Evolutionary conservation across 2,329 filamentous ascomycete genomes (phyloP).

Genomic region (Ophiostoma fasciatum): DNA sequence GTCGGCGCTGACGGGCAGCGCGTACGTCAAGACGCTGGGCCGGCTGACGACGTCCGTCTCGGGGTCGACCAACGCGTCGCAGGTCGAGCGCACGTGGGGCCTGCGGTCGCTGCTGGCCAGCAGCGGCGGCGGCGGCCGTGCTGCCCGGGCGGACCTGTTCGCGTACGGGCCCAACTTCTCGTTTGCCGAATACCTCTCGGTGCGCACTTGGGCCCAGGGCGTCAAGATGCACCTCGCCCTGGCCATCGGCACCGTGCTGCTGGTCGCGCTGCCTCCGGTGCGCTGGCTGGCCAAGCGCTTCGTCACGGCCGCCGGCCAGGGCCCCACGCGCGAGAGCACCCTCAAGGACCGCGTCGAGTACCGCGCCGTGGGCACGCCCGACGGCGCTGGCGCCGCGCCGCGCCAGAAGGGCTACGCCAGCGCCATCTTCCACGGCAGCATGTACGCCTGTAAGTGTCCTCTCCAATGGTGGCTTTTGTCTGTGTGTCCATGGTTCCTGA

Average conservation of each 20-base stretch:
- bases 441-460: constrained; percentile 48
- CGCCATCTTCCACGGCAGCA: constrained; percentile 41
- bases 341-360: constrained; percentile 48
- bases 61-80: constrained; percentile 32
- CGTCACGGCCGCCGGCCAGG: constrained; percentile 40
- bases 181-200: constrained; percentile 38
- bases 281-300: constrained; percentile 28
- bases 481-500: background rate
- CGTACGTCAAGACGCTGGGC: constrained; percentile 35
- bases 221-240: constrained; percentile 35
- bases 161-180: constrained; percentile 48
- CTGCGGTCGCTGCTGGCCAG: constrained; percentile 31
- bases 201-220: constrained; percentile 34
- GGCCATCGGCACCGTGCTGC: constrained; percentile 25
- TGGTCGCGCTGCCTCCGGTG: constrained; percentile 29
- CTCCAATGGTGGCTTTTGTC: background rate
- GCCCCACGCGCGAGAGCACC: constrained; percentile 34
- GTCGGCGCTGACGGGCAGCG: constrained; percentile 34
- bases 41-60: constrained; percentile 38
- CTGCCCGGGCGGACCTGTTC: too few relatives aligned
- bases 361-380: constrained; percentile 47
- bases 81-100: constrained; percentile 50
- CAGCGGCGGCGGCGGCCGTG: too few relatives aligned
- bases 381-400: constrained; percentile 20
- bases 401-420: constrained; percentile 38